These are phyloP conservation scores for Penicillium sp. DNA, from an alignment of 2,329 filamentous ascomycete species.

Conservation along the genomic window DNA sequence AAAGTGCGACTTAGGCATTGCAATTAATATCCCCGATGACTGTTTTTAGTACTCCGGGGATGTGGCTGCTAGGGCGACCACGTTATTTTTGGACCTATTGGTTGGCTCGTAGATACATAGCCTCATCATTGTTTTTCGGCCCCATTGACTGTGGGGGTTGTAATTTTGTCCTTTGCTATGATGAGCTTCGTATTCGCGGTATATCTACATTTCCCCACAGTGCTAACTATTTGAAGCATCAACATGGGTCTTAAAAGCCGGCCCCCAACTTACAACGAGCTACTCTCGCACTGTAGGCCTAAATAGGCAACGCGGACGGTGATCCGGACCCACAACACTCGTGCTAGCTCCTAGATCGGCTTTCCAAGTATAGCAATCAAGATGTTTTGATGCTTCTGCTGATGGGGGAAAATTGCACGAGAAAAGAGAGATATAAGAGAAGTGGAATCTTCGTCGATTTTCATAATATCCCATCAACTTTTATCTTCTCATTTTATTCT, in stretches of 20 bases:
- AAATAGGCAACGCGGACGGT: background rate
- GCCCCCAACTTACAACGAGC: background rate
- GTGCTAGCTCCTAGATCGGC: too few species aligned
- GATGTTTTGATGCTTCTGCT: background rate
- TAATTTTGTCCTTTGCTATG: background rate
- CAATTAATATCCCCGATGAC: background rate
- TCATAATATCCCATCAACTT: background rate
- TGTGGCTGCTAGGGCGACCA: background rate
- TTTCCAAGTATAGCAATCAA: background rate
- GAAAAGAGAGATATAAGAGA: background rate
- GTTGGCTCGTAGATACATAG: background rate
- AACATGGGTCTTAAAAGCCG: background rate
- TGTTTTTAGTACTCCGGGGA: background rate
- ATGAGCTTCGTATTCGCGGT: background rate
- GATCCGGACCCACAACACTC: background rate
- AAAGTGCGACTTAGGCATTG: background rate
- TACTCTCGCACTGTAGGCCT: constrained; percentile 1
- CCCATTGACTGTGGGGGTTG: background rate
- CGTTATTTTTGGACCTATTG: background rate
- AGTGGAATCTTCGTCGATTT: background rate
- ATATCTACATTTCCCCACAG: too few species aligned
- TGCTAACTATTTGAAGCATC: background rate
- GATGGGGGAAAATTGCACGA: background rate
- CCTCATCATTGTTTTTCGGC: background rate
- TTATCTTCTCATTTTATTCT: background rate